Conservation (phyloP, 192 early-diverging fungal species). For the Gonapodya sp. region DNA sequence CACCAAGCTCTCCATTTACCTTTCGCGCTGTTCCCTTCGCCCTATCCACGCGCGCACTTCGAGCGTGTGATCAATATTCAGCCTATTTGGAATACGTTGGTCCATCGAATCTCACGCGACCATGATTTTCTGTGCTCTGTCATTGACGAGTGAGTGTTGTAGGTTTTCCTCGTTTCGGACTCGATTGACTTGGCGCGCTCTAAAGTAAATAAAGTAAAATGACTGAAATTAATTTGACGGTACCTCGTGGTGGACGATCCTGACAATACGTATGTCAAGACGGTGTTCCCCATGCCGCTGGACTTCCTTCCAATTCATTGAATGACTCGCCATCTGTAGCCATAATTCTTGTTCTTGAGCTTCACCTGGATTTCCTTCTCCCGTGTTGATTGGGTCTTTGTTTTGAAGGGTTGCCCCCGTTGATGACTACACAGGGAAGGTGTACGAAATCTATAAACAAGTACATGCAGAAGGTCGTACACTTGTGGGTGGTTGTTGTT, state of each 20-base stretch:
- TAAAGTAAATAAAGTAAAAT: too few species aligned
- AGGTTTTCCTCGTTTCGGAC: not conserved
- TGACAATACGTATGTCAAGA: too few species aligned
- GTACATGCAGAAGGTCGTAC: conserved; percentile 46
- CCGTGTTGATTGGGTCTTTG: too few species aligned
- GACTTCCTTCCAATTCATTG: too few species aligned
- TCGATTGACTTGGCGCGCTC: not conserved
- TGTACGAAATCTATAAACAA: conserved; percentile 67
- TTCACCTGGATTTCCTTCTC: too few species aligned
- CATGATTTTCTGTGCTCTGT: conserved; percentile 60
- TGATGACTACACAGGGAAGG: conserved; percentile 71
- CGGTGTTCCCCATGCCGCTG: too few species aligned
- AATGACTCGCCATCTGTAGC: too few species aligned
- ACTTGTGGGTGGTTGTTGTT: conserved; percentile 31
- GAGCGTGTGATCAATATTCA: conserved; percentile 65
- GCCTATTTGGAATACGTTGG: conserved; percentile 68
- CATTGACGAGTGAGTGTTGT: conserved; percentile 48
- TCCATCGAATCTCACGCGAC: conserved; percentile 69
- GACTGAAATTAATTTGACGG: too few species aligned
- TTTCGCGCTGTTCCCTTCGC: conserved; percentile 73
- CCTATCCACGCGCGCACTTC: conserved; percentile 65
- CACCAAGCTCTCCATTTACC: conserved; percentile 67
- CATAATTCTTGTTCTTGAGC: too few species aligned
- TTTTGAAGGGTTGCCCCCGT: conserved; percentile 49
- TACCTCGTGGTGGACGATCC: too few species aligned